Evolutionary conservation across 2,329 filamentous ascomycete species (phyloP).

Genomic region (Aspergillus awamori): DNA sequence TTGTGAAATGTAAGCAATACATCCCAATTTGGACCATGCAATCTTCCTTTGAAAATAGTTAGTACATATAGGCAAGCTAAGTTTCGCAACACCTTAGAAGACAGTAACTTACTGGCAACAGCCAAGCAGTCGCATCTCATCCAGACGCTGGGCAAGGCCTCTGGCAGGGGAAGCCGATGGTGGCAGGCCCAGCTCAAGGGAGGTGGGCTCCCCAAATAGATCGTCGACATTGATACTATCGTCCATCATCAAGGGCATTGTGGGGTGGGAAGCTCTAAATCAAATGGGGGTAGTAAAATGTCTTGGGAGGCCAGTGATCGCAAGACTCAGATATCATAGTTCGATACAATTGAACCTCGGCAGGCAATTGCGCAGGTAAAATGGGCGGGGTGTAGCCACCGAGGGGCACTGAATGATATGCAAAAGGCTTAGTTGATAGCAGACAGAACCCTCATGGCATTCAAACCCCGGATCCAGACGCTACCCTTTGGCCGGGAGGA

Average conservation of each 20-base stretch:
- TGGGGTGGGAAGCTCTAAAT: conserved; percentile 9
- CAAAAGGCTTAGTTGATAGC: background rate
- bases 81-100: background rate
- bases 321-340: conserved; percentile 18
- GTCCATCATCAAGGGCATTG: conserved; percentile 60
- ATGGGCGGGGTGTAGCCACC: background rate
- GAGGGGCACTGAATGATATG: background rate
- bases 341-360: conserved; percentile 1
- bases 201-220: conserved; percentile 70
- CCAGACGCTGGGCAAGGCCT: conserved; percentile 71
- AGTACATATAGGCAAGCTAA: conserved; percentile 25
- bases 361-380: background rate
- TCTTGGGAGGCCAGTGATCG: conserved; percentile 2
- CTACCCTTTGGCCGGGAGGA: background rate
- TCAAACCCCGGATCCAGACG: background rate
- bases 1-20: conserved; percentile 76
- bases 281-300: background rate
- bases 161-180: conserved; percentile 59
- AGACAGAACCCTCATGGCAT: background rate
- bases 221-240: conserved; percentile 68
- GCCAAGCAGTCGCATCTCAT: conserved; percentile 73
- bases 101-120: conserved; percentile 73
- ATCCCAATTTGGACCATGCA: conserved; percentile 85
- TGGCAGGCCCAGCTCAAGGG: conserved; percentile 58
- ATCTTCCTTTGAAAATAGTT: conserved; percentile 61